Evolutionary conservation across 352 stramenopile species (phyloP), one percentile per base, ranked within the genome.

Genomic region (Phytophthora pini): DNA sequence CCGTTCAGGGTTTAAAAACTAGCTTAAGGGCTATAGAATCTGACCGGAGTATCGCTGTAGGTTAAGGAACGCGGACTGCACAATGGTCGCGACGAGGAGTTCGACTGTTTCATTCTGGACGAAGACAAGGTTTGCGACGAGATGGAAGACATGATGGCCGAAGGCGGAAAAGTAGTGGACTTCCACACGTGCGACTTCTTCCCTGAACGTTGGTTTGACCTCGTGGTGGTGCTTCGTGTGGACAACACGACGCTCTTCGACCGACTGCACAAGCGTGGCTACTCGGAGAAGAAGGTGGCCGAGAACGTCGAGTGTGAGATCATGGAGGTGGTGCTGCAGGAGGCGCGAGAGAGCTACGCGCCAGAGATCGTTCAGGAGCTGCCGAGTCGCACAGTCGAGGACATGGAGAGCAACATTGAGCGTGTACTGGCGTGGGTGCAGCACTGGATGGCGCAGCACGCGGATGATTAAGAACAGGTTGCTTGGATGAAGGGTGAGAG

Each of bases 231-330:
- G 65, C 78, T 98, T 17, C 78, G 93, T 49, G 83, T 94, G 32
- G 91, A 97, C 59, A 99, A 87, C 76, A 98, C 90, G 65, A 95
- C 81, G 63, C 84, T 97, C n/a, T 97, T 94, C 53, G 90, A 97
- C 63, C 86, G 90, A 10, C 75, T 97, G 34, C 72, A 86, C 32
- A 82, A 84, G 60, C 87, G 90, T 61, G 95, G 95, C 26, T 99
- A 99, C 76, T 93, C 77, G 59, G 87, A 98, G 54, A 98, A 98
- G 72, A 99, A 99, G 66, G 76, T 98, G 66, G 67, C 68, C 13
- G 96, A 99, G 76, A 99, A 99, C 73, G 93, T 98, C 71, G 84
- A 98, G 76, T 98, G 93, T 61, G 97, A 99, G 82, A 99, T 99
- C 72, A 99, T 99, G 97, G 91, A 97, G 75, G 93, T 99, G 8